These are phyloP conservation scores for Monilinia laxa DNA, from an alignment of 2,329 filamentous ascomycete genomes.

Conservation along the genomic window DNA sequence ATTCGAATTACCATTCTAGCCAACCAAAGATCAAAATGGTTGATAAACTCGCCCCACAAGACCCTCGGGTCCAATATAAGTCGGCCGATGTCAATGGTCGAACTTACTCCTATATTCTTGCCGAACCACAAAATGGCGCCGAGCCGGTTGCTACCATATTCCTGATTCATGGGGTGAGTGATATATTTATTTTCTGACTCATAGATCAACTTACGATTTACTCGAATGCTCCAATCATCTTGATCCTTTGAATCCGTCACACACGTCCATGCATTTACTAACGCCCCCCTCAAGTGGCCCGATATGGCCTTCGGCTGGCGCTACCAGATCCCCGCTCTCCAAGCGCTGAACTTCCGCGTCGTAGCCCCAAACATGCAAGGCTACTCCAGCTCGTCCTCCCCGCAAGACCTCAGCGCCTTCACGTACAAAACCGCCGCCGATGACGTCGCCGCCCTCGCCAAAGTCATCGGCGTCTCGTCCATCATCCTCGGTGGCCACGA, in stretches of 20 bases:
- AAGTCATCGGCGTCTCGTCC: constrained; percentile 46
- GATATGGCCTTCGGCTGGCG: constrained; percentile 84
- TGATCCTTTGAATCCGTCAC: neutral
- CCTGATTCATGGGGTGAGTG: constrained; percentile 50
- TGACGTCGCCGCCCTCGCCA: constrained; percentile 73
- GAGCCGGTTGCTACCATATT: constrained; percentile 51
- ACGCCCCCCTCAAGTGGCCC: constrained; percentile 55
- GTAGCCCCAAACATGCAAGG: constrained; percentile 84
- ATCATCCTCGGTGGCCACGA: constrained; percentile 91
- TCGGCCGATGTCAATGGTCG: constrained; percentile 64
- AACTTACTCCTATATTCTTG: constrained; percentile 64
- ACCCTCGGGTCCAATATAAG: constrained; percentile 64
- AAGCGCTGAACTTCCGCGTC: constrained; percentile 71
- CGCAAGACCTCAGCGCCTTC: constrained; percentile 62
- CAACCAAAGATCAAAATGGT: constrained; percentile 38
- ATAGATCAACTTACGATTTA: neutral
- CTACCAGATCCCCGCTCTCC: constrained; percentile 77
- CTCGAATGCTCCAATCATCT: neutral
- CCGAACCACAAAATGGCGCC: constrained; percentile 49
- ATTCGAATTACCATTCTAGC: neutral
- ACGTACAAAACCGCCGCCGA: constrained; percentile 68
- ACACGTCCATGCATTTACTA: neutral
- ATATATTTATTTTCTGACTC: neutral
- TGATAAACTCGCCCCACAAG: constrained; percentile 64
- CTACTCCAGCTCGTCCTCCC: constrained; percentile 75